Conservation (phyloP, 139 green algal species). For the Tetradesmus obliquus region DNA sequence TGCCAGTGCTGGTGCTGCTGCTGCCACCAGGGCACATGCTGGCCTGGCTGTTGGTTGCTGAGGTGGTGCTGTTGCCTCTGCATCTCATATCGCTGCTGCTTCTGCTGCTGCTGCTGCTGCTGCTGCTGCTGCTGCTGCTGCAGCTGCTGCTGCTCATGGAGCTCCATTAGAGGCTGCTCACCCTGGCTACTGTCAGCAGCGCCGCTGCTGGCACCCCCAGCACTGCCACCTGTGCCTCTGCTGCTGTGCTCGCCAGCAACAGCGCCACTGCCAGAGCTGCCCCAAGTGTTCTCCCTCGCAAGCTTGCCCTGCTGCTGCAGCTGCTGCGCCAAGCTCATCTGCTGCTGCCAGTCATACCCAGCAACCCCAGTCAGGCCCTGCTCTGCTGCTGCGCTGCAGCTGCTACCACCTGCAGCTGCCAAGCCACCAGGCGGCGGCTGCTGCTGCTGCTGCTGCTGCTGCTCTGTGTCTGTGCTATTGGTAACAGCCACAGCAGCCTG, state of each 20-base stretch:
- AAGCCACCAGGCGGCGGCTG: neutral
- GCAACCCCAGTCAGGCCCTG: no score
- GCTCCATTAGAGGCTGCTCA: neutral
- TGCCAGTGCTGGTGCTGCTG: slow-evolving; percentile 18
- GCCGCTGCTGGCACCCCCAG: neutral
- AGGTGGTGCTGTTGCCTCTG: neutral
- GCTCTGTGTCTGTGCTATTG: neutral
- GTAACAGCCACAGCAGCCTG: neutral
- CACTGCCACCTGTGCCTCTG: neutral
- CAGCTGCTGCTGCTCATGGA: neutral
- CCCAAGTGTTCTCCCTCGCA: neutral
- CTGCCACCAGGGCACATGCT: neutral
- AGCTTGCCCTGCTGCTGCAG: neutral
- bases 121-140: slow-evolving; percentile 2
- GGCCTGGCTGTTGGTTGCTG: neutral
- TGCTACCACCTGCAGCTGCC: neutral
- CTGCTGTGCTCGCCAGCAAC: neutral
- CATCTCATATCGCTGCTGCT: neutral
- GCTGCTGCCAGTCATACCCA: neutral
- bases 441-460: neutral
- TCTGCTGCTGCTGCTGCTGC: neutral
- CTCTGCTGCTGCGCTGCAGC: no score
- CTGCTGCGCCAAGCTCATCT: neutral
- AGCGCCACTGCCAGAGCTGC: neutral
- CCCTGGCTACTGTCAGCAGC: neutral